These are phyloP conservation scores for Aspergillus bridgeri DNA, from an alignment of 495 filamentous ascomycete species.

Conservation along the genomic window DNA sequence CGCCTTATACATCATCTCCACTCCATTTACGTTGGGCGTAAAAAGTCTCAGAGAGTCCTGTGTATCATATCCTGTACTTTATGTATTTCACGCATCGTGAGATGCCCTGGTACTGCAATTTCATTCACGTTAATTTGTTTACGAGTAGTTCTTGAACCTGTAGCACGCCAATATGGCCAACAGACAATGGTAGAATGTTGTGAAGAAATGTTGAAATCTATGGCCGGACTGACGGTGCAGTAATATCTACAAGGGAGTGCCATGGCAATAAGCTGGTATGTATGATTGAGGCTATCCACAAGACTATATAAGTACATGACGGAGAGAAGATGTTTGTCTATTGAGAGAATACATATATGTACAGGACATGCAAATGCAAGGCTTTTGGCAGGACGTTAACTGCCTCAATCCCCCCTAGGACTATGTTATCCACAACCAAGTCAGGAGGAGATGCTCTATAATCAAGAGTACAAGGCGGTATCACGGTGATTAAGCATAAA, in stretches of 20 bases:
- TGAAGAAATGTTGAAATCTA: too few species aligned
- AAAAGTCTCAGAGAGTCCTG: constrained; percentile 25
- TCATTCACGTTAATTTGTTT: constrained; percentile 15
- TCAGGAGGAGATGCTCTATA: not conserved
- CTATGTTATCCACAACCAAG: not conserved
- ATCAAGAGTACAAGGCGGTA: not conserved
- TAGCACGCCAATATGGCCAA: too few species aligned
- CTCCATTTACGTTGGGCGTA: constrained; percentile 21
- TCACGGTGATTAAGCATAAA: not conserved
- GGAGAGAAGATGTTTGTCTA: constrained; percentile 4
- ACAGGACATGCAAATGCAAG: constrained; percentile 9
- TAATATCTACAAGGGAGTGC: not conserved
- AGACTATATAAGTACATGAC: constrained; percentile 4
- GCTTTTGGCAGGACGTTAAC: constrained; percentile 4
- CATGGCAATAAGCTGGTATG: not conserved
- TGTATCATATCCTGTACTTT: constrained; percentile 30
- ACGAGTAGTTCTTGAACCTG: too few species aligned
- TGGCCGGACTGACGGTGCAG: too few species aligned
- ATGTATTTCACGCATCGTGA: constrained; percentile 5
- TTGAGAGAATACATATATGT: constrained; percentile 10
- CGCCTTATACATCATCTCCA: constrained; percentile 22
- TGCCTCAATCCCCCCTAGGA: not conserved
- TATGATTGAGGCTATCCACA: not conserved
- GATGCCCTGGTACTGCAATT: constrained; percentile 8
- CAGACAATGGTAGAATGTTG: too few species aligned